Evolutionary conservation across 225 moss, liverwort and hornwort species (phyloP), one percentile per base, ranked within the genome.

Genomic region (Polytrichum commune): DNA sequence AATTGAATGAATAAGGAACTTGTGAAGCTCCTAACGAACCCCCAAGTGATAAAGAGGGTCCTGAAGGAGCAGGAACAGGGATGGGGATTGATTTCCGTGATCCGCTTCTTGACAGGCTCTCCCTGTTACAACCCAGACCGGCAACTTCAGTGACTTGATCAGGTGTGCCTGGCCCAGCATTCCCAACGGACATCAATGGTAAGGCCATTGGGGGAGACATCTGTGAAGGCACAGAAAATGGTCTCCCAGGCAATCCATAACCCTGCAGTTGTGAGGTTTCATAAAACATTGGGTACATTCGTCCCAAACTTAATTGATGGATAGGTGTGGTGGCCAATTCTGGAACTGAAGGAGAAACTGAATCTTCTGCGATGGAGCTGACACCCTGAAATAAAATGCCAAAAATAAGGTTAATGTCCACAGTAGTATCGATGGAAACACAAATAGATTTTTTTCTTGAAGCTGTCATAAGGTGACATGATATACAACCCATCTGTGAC

Each of bases 291-390:
- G 76, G 73, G 66, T 79, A 93, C 76, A 88, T 74, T n/a, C 82
- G 74, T 27, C 92, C 91, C 62, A 92, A 62, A 55, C 87, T 97
- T 64, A 95, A 55, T 72, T 91, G 91, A 68, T 98, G 92, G 19
- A 90, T 80, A n/a, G 94, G 92, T 13, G 46, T 46, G 63, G 84
- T 72, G 65, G 81, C 56, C 8, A 85, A 76, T 33, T 93, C 96
- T 29, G 86, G 75, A 28, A 77, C 86, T 5, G 28, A 64, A 54
- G 90, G 74, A 0, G 87, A 80, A 19, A 74, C 68, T 18, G 88
- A 76, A 56, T 94, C 97, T 29, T 98, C 97, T 0, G 74, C 90
- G 55, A 92, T 93, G 3, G 97, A 85, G 46, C 86, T 86, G 29
- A 87, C 92, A 55, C 88, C 84, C 97, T 94, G 81, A 73, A 62